Conservation (phyloP, 2,329 filamentous ascomycete species). For the Fusarium sp. region DNA sequence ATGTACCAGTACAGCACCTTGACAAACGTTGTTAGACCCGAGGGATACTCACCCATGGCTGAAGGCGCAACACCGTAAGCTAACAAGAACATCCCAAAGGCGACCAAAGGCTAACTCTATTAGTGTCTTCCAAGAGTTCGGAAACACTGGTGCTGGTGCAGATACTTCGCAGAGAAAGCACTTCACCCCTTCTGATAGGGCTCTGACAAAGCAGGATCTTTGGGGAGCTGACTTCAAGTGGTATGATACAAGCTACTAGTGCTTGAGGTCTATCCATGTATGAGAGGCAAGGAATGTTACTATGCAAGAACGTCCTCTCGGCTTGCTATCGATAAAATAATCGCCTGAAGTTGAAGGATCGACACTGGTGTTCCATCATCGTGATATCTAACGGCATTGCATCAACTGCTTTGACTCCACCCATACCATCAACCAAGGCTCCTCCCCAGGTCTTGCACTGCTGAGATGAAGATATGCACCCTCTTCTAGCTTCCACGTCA, state of each 20-base stretch:
- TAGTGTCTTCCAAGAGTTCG: neutral
- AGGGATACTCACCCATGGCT: neutral
- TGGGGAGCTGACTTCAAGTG: neutral
- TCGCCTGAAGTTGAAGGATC: rapidly evolving
- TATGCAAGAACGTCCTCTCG: rapidly evolving
- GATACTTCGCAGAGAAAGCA: neutral
- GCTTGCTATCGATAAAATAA: neutral
- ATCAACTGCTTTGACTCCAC: neutral
- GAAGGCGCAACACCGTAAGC: neutral
- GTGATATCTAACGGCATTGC: neutral
- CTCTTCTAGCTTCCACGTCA: neutral
- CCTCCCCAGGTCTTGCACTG: neutral
- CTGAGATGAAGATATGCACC: neutral
- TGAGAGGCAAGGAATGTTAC: neutral
- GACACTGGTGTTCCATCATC: rapidly evolving
- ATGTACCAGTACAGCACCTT: neutral
- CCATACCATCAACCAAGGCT: neutral
- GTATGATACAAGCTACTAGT: neutral
- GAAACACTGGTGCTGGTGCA: neutral
- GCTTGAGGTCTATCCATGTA: rapidly evolving
- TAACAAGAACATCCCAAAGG: neutral
- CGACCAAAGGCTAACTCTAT: neutral
- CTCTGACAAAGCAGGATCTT: neutral
- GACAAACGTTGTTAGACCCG: neutral
- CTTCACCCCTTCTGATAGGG: neutral